Evolutionary conservation across 116 monocot species (phyloP).

Genomic region (Iris pallida): DNA sequence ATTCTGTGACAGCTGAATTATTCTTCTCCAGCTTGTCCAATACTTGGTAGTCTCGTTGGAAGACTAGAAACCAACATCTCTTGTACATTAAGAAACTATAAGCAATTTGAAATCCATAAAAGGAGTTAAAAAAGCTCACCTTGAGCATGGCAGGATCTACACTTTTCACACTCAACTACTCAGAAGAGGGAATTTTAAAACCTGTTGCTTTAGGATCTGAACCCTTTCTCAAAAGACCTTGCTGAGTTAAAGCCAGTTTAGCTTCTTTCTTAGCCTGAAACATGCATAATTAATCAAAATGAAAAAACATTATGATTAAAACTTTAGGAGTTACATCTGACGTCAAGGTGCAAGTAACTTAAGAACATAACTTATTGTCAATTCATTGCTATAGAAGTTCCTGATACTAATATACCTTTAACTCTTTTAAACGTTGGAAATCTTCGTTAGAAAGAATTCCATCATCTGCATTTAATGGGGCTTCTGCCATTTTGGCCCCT

Average conservation of each 20-base stretch:
- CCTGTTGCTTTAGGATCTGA: constrained; percentile 21
- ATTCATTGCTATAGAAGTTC: not conserved
- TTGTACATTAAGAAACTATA: not conserved
- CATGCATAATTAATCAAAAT: not conserved
- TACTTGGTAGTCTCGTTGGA: not conserved
- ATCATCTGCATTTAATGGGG: too few species aligned
- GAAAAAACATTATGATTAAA: too few species aligned
- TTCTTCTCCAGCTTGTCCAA: too few species aligned
- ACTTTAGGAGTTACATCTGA: not conserved
- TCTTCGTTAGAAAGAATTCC: constrained; percentile 90
- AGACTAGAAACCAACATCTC: not conserved
- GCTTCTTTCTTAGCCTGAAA: constrained; percentile 72
- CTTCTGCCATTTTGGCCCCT: constrained; percentile 27
- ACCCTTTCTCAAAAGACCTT: constrained; percentile 64
- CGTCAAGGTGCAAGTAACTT: not conserved
- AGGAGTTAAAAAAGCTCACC: constrained; percentile 30
- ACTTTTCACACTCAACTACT: constrained; percentile 63
- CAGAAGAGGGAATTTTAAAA: constrained; percentile 70
- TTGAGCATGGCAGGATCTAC: constrained; percentile 80
- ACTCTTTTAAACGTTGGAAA: constrained; percentile 76
- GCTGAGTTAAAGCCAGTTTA: constrained; percentile 51
- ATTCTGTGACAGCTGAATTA: not conserved
- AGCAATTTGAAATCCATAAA: not conserved
- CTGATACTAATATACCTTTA: constrained; percentile 65
- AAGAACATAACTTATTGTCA: too few species aligned